Evolutionary conservation across 2,329 filamentous ascomycete species (phyloP).

Genomic region (Penicillium fuscoglaucum): DNA sequence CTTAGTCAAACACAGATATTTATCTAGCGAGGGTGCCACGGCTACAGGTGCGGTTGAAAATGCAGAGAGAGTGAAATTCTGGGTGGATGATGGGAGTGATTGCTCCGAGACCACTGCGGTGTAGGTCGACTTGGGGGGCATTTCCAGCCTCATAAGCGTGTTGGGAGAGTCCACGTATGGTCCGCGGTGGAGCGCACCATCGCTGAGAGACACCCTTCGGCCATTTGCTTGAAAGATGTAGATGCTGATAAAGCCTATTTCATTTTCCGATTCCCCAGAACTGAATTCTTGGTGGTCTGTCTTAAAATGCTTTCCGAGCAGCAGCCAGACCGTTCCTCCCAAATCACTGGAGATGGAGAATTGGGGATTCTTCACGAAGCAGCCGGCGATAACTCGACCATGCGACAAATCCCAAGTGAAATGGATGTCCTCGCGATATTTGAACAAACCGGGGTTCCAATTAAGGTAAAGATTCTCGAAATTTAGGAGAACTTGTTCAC

Average conservation of each 20-base stretch:
- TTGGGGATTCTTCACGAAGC: slow-evolving; percentile 66
- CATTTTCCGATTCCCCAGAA: slow-evolving; percentile 46
- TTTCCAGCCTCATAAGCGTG: slow-evolving; percentile 75
- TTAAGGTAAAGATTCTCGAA: slow-evolving; percentile 97
- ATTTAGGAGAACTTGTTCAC: slow-evolving; percentile 83
- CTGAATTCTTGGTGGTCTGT: slow-evolving; percentile 57
- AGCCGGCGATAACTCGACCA: slow-evolving; percentile 64
- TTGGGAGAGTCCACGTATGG: slow-evolving; percentile 95
- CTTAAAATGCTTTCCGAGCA: slow-evolving; percentile 83
- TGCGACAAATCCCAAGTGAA: slow-evolving; percentile 75
- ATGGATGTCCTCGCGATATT: slow-evolving; percentile 80
- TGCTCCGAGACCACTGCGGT: slow-evolving; percentile 76
- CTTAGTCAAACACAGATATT: slow-evolving; percentile 60
- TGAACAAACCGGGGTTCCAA: slow-evolving; percentile 89
- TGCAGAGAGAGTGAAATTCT: slow-evolving; percentile 84
- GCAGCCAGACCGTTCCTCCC: slow-evolving; percentile 72
- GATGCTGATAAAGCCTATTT: slow-evolving; percentile 81
- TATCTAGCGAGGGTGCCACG: slow-evolving; percentile 62
- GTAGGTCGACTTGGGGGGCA: slow-evolving; percentile 52
- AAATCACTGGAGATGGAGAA: slow-evolving; percentile 55
- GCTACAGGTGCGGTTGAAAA: slow-evolving; percentile 67
- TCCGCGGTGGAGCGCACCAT: slow-evolving; percentile 69
- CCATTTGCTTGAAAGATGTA: slow-evolving; percentile 75
- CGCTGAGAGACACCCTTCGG: slow-evolving; percentile 70
- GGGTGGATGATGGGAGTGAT: slow-evolving; percentile 68